Evolutionary conservation across 768 basidiomycete genomes (phyloP), one percentile per base, ranked within the genome.

Genomic region (Macrolepiota albuminosa): DNA sequence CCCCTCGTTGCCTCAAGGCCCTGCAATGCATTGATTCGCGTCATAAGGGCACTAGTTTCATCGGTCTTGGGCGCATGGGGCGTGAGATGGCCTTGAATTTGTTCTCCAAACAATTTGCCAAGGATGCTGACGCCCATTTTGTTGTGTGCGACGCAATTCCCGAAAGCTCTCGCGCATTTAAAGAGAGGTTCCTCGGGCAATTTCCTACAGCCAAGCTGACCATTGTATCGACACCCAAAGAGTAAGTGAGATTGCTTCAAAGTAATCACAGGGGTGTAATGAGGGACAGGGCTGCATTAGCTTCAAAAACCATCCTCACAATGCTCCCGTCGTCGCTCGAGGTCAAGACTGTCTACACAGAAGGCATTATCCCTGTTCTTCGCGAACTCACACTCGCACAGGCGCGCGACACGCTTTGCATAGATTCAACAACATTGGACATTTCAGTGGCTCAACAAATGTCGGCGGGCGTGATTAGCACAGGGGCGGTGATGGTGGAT

Each of bases 251-350:
- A 59, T 62, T 29, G 40, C 57, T 59, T 61, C 58, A 39, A 29
- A 36, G 50, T 59, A 43, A 58, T 61, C 52, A 46, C 45, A 58
- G 63, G 58, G 60, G 51, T 46, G 47, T 66, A 49, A 60, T 52
- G 43, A 52, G 63, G 52, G 54, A 40, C 64, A 92, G 91, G 64
- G 89, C 89, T 6, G 77, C 84, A n/a, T 64, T 77, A 9, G 75
- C 81, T 26, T 88, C 89, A 18, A 72, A 77, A 49, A 87, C 84
- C 9, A 79, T 97, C 49, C 71, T 98, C 54, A 95, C 94, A 6
- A 95, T 96, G 93, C 79, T 98, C 2, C 95, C 95, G 0, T 95
- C 93, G 0, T 91, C 93, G 7, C 91, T 93, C 0, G 89, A 98
- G 64, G 94, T 97, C 45, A 77, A 83, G 54, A 73, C 78, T 53